Evolutionary conservation across 2,329 filamentous ascomycete genomes (phyloP).

Genomic region (Aspergillus hortae): DNA sequence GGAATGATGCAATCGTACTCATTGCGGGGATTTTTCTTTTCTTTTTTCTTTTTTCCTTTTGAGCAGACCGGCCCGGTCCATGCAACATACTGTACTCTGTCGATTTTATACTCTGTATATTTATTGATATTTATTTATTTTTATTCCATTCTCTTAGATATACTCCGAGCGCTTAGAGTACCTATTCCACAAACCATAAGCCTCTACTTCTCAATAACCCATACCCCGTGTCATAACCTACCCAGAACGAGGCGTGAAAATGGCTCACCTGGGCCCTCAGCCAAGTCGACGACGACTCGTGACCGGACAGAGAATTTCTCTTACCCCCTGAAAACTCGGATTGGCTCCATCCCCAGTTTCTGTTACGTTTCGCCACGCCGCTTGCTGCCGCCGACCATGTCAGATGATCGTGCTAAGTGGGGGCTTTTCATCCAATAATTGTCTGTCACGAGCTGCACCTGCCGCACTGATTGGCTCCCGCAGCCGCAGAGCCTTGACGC

Average conservation of each 20-base stretch:
- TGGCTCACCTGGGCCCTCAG: neutral
- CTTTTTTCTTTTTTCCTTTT: constrained; percentile 2
- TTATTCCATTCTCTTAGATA: too few relatives aligned
- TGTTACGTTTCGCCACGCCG: constrained; percentile 33
- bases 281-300: constrained; percentile 7
- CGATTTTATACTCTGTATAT: too few relatives aligned
- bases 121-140: neutral
- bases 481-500: neutral
- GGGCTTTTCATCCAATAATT: neutral
- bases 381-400: constrained; percentile 18
- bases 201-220: neutral
- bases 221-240: neutral
- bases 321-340: constrained; percentile 29
- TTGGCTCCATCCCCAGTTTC: constrained; percentile 31
- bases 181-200: neutral
- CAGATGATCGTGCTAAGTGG: constrained; percentile 27
- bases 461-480: neutral
- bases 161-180: too few relatives aligned
- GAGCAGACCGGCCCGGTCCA: neutral
- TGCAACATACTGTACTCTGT: too few relatives aligned
- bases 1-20: constrained; percentile 15
- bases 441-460: neutral
- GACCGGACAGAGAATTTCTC: constrained; percentile 20
- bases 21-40: constrained; percentile 8
- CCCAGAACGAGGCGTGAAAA: neutral